Base-by-base conservation (phyloP, 345 rosid species). In the Lepidium africanum region DNA sequence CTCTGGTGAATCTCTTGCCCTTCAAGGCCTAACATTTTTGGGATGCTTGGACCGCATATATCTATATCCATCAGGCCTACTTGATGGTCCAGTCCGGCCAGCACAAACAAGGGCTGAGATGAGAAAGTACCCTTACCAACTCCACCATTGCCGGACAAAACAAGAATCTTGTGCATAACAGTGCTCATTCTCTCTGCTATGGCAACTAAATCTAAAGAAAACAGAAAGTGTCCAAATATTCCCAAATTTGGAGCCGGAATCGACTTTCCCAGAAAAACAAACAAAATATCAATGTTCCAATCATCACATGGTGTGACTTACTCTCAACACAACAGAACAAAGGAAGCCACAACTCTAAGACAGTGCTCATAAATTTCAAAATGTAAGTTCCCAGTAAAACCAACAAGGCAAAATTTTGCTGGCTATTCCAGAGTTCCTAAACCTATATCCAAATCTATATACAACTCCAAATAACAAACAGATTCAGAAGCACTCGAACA, bases 81-180 rank as follows among this genome's bases (percentile, higher is more conserved):
- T 78, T 93, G 96, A 69, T 85, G 86, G 59, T 87, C 92, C 89
- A 84, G 81, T n/a, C 86, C 82, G 0, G 98, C 96, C 30, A 93
- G 85, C 6, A 92, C 96, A 58, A 79, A 93, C 1, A 97, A 76
- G 39, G 90, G 88, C 75, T 90, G 97, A 48, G 97, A 88, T 8
- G 97, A 90, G 76, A 93, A 85, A 39, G 98, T 93, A 77, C 98
- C 90, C 81, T 93, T 93, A 48, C 98, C 97, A 73, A 90, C 97
- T 35, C 98, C 98, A 8, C 98, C 97, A 74, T 90, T 93, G 10
- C 98, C 96, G 15, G 98, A 93, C 59, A 93, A 79, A 67, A 93
- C 78, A 56, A 93, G 67, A 60, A 93, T 88, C 86, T 87, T 93
- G 73, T 88, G 97, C 85, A 84, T 93, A 39, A 90, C 94, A 7